Conservation (phyloP, 345 rosid genomes). For the Boechera retrofracta region DNA sequence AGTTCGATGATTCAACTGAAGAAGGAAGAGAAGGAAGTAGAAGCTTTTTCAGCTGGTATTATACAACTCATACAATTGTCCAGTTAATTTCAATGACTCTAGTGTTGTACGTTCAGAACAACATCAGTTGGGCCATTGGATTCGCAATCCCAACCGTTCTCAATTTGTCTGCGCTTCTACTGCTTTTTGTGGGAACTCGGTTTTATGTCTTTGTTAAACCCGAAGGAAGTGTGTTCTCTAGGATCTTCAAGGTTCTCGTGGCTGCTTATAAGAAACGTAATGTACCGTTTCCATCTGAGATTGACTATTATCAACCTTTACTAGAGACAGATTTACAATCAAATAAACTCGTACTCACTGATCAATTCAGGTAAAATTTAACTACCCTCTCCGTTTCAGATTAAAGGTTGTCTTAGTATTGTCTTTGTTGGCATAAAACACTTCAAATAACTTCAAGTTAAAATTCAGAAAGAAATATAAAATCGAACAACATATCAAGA, state of each 20-base stretch:
- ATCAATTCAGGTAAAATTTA: slow-evolving; percentile 53
- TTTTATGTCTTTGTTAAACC: slow-evolving; percentile 65
- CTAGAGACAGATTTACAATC: slow-evolving; percentile 41
- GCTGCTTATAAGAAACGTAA: slow-evolving; percentile 63
- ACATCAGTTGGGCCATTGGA: slow-evolving; percentile 78
- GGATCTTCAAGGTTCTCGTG: slow-evolving; percentile 57
- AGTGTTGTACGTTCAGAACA: slow-evolving; percentile 74
- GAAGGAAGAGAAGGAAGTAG: slow-evolving; percentile 68
- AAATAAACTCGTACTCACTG: slow-evolving; percentile 55
- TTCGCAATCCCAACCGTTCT: slow-evolving; percentile 73
- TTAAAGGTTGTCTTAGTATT: not conserved
- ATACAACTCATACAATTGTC: slow-evolving; percentile 63
- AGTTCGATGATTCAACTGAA: slow-evolving; percentile 71
- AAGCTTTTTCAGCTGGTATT: slow-evolving; percentile 84
- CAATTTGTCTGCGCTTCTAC: slow-evolving; percentile 56
- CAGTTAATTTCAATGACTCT: slow-evolving; percentile 57
- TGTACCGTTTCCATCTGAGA: slow-evolving; percentile 43
- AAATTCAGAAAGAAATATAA: not conserved
- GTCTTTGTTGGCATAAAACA: not conserved
- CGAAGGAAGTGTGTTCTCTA: slow-evolving; percentile 66
- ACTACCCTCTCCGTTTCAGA: not conserved
- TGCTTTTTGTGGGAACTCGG: slow-evolving; percentile 63
- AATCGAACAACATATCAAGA: too few species aligned
- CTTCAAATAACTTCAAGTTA: not conserved
- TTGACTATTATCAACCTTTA: slow-evolving; percentile 59